Conservation (phyloP, 768 basidiomycete genomes). For the Termitomyces titanicus region DNA sequence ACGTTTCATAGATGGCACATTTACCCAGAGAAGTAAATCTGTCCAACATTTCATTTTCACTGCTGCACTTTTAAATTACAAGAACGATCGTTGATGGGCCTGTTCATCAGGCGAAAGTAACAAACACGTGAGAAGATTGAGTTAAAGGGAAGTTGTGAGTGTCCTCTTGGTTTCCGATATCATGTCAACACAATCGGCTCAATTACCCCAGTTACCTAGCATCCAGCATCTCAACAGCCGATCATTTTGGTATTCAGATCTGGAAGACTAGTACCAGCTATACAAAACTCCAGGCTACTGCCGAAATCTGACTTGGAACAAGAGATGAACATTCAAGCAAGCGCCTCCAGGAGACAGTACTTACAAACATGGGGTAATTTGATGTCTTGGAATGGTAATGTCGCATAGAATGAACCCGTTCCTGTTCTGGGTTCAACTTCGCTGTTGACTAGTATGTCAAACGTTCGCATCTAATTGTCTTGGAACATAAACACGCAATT, state of each 20-base stretch:
- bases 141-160: no score
- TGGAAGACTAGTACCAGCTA: neutral
- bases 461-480: neutral
- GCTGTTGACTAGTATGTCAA: no score
- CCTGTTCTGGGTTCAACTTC: neutral
- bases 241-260: neutral
- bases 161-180: neutral
- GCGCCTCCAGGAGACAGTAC: no score
- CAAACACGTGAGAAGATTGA: neutral
- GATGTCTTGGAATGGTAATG: neutral
- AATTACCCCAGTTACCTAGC: neutral
- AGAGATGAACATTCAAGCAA: no score
- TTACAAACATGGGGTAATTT: neutral
- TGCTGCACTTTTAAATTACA: neutral
- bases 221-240: neutral
- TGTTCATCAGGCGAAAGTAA: neutral
- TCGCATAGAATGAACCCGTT: neutral
- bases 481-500: no score
- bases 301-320: neutral
- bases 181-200: neutral
- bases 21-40: neutral
- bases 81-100: neutral
- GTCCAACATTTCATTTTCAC: neutral
- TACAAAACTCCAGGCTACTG: neutral
- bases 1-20: neutral